Conservation (phyloP, 306 rosid species). For the Gastrolobium bilobum region DNA sequence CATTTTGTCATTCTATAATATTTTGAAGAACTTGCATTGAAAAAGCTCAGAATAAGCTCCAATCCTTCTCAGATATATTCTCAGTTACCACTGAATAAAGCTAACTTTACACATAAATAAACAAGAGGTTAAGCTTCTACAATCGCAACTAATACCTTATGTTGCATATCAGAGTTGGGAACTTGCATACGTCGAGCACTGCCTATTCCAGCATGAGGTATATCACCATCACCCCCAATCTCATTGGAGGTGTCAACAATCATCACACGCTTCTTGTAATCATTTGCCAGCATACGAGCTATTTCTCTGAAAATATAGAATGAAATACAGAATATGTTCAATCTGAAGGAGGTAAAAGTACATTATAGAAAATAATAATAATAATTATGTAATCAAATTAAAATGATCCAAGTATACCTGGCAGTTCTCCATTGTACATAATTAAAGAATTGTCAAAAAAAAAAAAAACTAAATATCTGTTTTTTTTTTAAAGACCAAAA, state of each 20-base stretch:
- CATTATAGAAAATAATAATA: not conserved
- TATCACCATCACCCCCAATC: conserved; percentile 99
- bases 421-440: conserved; percentile 1
- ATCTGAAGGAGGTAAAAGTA: conserved; percentile 5
- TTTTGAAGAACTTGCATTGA: not conserved
- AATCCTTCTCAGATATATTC: not conserved
- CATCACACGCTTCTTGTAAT: conserved; percentile 93
- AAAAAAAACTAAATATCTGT: not conserved
- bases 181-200: conserved; percentile 98
- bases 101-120: conserved; percentile 40
- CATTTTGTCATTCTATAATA: not conserved
- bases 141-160: conserved; percentile 64
- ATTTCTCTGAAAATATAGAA: conserved; percentile 71
- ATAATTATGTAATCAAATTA: conserved; percentile 8
- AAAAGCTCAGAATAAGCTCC: not conserved
- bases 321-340: conserved; percentile 26
- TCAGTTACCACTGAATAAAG: conserved; percentile 3
- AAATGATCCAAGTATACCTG: conserved; percentile 12
- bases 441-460: conserved; percentile 12
- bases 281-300: conserved; percentile 96
- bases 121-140: conserved; percentile 28
- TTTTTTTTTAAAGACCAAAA: conserved; percentile 14
- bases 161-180: conserved; percentile 86
- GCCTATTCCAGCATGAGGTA: conserved; percentile 97
- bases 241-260: conserved; percentile 99